Base-by-base conservation (phyloP, 202 grass and related monocot genomes). In the Saccharum hybrid region DNA sequence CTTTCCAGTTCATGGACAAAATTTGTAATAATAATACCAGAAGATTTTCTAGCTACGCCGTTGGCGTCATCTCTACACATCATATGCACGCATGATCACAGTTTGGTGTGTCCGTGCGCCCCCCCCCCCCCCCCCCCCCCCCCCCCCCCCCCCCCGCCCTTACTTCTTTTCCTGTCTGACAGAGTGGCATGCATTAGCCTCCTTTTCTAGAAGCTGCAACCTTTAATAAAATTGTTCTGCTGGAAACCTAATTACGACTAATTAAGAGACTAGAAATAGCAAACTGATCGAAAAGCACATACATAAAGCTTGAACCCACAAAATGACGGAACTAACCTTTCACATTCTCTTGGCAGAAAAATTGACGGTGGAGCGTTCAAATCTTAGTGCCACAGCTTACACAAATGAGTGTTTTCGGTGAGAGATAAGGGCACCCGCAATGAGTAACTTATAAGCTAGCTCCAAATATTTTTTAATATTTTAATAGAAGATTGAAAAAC, bases 171-270 rank as follows among this genome's bases (percentile, higher is more conserved):
- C 28, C 7, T 3, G 26, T 60, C 38, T 61, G 37, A 61, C 9
- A n/a, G 40, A 76, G 10, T 31, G 65, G 12, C 2, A 49, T 42
- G 18, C 8, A 62, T 21, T 16, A 41, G 15, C 21, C 11, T 22
- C 54, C 15, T 61, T 70, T 9, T 87, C 34, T 82, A 57, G 68
- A 86, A 43, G 66, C 60, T 33, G 12, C 7, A 82, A 0, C 40
- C 10, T 79, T 15, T 74, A 45, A 51, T 2, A 12, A 4, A 7
- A 26, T 77, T 39, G 52, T 23, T 8, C 14, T 75, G 42, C 21
- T 40, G 49, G 49, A 42, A 68, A 36, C 12, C 56, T 57, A 59
- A 21, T 59, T 59, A 59, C 54, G 54, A 59, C 54, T 3, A 36
- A 36, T 36, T 36, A 59, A 59, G 54, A 74, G 36, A n/a, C 34